Evolutionary conservation across 139 green algal species (phyloP), one percentile per base, ranked within the genome.

Genomic region (Volvox reticuliferus): DNA sequence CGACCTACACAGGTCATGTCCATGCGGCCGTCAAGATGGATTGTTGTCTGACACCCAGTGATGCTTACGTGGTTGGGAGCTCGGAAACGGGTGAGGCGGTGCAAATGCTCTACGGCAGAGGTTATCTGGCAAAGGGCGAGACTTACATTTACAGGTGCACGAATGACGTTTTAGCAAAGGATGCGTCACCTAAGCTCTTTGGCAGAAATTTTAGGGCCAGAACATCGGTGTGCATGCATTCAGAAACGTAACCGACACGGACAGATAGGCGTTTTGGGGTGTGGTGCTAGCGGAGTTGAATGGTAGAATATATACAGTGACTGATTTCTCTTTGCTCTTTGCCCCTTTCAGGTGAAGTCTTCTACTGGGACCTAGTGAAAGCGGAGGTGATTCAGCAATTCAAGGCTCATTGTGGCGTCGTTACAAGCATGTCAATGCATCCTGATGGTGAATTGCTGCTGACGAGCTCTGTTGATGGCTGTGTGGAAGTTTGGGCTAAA

Each of bases 301-400:
- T 55, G 44, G 9, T 55, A 14, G 9, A 55, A 55, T n/a, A 55
- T 9, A 9, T 55, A 55, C 9, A 55, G 44, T 55, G 44, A 55
- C 44, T 55, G 9, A 55, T 14, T 55, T 55, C 44, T 55, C 44
- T 73, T 24, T 62, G 30, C 61, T 61, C 13, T 32, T 22, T 61
- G 20, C 35, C 24, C 0, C 33, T 16, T 86, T 92, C 95, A 97
- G 97, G 98, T 14, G 92, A 93, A 0, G 95, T 99, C 19, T 91
- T 95, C 12, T 97, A 96, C 77, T 99, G 97, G 97, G 98, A 99
- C 90, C 86, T 99, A 37, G 95, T 99, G 19, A 95, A 97, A 6
- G 95, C 88, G 19, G 73, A 89, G 21, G 67, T 97, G 79, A 93
- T 97, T 36, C 71, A 92, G 1, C 62, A n/a, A 17, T 93, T 99